Base-by-base conservation (phyloP, 306 rosid species). In the Gastrolobium bilobum region DNA sequence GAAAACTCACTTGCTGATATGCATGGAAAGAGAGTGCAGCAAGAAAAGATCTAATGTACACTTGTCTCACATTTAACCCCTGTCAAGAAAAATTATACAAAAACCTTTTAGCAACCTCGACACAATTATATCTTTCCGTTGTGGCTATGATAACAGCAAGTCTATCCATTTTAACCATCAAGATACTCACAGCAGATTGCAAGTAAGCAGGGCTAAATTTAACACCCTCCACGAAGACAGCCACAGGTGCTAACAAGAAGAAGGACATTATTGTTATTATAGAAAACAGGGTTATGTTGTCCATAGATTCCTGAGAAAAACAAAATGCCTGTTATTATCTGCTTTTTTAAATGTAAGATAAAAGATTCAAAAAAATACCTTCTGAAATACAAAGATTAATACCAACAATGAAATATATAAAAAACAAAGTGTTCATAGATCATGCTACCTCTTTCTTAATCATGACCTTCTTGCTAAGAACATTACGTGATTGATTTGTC, bases 11-110 rank as follows among this genome's bases (percentile, higher is more conserved):
- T 89, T 96, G 99, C 78, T 96, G 99, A 84, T 96, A 96, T 29
- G 99, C 99, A 77, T 96, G 99, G 91, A 93, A 96, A 84, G 94
- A 89, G 73, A 96, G 94, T 67, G 99, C 99, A 84, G 99, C 98
- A 64, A 96, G 46, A 81, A 96, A 87, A 70, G 99, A 87, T 88
- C 99, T 87, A 44, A 57, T 76, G 86, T 79, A 90, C 44, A 96
- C 2, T 87, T 90, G 97, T 11, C 85, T 87, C 59, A 96, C 84
- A 76, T 89, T 84, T 75, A 96, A 74, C 7, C 99, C 98, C 99
- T 96, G 96, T 68, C 39, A 80, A n/a, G 42, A 61, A 57, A 81
- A 42, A 54, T 40, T 59, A 47, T 20, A 63, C 20, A 8, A 71
- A 31, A 54, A 76, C 10, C 61, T 11, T 68, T 79, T 66, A 71